These are phyloP conservation scores for Hypoxylon intermedium DNA, from an alignment of 495 filamentous ascomycete genomes.

Conservation along the genomic window DNA sequence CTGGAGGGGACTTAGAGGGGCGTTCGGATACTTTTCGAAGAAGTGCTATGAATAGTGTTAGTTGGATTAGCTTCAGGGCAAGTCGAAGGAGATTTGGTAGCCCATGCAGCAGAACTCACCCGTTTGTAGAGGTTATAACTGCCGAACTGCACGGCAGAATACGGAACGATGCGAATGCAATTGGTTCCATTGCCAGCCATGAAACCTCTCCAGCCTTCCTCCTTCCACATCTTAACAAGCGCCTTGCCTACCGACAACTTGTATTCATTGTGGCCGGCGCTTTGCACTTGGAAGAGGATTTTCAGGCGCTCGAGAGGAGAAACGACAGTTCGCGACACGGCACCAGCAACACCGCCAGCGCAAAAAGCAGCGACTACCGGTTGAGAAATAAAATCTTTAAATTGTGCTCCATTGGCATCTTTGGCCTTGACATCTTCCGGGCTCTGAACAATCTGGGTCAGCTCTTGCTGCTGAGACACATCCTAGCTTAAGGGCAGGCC, in stretches of 20 bases:
- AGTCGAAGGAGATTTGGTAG: not conserved
- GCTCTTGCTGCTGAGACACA: slow-evolving; percentile 10
- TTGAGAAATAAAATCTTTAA: slow-evolving; percentile 66
- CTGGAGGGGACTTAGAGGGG: slow-evolving; percentile 68
- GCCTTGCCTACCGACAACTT: slow-evolving; percentile 88
- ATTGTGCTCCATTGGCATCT: slow-evolving; percentile 29
- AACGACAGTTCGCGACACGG: slow-evolving; percentile 96
- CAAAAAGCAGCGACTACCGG: slow-evolving; percentile 90
- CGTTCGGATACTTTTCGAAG: slow-evolving; percentile 74
- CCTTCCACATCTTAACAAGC: slow-evolving; percentile 90
- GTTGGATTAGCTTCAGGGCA: not conserved
- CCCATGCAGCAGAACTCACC: slow-evolving; percentile 61
- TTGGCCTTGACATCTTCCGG: slow-evolving; percentile 40
- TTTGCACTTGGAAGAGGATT: slow-evolving; percentile 96
- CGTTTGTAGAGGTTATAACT: slow-evolving; percentile 97
- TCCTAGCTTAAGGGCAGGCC: not conserved
- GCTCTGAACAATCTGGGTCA: slow-evolving; percentile 34
- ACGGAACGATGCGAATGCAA: slow-evolving; percentile 96
- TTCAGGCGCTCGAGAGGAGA: slow-evolving; percentile 95
- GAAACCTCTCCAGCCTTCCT: slow-evolving; percentile 95
- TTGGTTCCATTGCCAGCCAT: slow-evolving; percentile 98
- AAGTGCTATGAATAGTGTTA: slow-evolving; percentile 59
- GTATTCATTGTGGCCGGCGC: slow-evolving; percentile 87
- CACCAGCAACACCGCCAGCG: slow-evolving; percentile 94
- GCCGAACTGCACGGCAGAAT: slow-evolving; percentile 97